A percentile compares a stretch with the other conserved stretches of the same genome.
Conservation (phyloP, 2,329 filamentous ascomycete species). For the Rutstroemia sp. region DNA sequence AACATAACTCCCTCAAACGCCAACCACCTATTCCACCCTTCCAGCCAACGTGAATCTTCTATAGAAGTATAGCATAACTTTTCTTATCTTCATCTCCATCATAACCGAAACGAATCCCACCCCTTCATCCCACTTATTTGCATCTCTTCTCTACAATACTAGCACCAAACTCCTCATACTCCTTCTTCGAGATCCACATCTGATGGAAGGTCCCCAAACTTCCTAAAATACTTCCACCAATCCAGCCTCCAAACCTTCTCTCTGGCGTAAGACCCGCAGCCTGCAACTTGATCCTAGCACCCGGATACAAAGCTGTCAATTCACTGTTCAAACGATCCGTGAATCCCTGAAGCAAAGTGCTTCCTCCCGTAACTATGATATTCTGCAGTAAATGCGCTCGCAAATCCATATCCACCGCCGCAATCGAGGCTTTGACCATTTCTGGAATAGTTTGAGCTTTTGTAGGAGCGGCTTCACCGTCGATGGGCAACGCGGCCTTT, state of each 20-base stretch:
- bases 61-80: constrained; percentile 8
- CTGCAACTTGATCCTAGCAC: constrained; percentile 79
- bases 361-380: constrained; percentile 86
- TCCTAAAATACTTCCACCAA: constrained; percentile 90
- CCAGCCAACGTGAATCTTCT: not conserved
- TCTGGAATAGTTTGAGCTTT: constrained; percentile 76
- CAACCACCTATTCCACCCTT: not conserved
- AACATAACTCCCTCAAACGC: constrained; percentile 5
- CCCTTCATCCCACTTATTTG: constrained; percentile 50
- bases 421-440: constrained; percentile 70
- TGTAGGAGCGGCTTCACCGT: constrained; percentile 41
- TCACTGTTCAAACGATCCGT: constrained; percentile 85
- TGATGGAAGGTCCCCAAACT: constrained; percentile 97
- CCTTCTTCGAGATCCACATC: constrained; percentile 97
- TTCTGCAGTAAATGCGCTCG: constrained; percentile 77
- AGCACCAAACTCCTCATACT: constrained; percentile 92
- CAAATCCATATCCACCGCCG: constrained; percentile 81
- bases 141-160: constrained; percentile 93
- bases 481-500: constrained; percentile 55
- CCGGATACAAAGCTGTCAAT: constrained; percentile 73
- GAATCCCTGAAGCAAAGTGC: constrained; percentile 82
- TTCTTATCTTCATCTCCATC: constrained; percentile 3
- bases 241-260: constrained; percentile 88
- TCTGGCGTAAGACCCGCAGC: constrained; percentile 82
- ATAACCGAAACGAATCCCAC: not conserved